A percentile compares a stretch with the other conserved stretches of the same genome.
These are phyloP conservation scores for Thalia dealbata DNA, from an alignment of 176 grass and related monocot species.

Conservation along the genomic window DNA sequence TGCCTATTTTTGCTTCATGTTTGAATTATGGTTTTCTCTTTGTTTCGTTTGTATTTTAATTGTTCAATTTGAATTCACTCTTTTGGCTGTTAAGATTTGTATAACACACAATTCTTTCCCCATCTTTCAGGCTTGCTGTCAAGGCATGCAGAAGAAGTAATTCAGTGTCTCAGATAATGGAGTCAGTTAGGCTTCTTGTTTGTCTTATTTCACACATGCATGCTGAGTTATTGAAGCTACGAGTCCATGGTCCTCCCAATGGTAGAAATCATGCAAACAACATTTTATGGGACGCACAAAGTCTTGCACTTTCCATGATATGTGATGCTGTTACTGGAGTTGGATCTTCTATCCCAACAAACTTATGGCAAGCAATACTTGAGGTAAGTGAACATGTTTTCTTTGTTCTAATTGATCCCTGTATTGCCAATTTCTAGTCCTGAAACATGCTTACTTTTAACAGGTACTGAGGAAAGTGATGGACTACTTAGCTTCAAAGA, in stretches of 20 bases:
- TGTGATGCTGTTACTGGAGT: slow-evolving; percentile 49
- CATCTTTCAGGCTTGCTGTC: slow-evolving; percentile 37
- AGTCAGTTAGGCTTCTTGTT: slow-evolving; percentile 43
- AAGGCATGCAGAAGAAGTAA: slow-evolving; percentile 47
- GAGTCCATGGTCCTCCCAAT: slow-evolving; percentile 18
- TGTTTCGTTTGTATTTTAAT: too few species aligned
- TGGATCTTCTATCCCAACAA: slow-evolving; percentile 45
- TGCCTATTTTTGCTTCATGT: too few species aligned
- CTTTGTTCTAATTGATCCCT: neutral
- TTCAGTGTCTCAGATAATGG: slow-evolving; percentile 44
- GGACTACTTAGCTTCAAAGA: slow-evolving; percentile 74
- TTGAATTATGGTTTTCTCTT: too few species aligned
- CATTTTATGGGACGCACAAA: slow-evolving; percentile 71
- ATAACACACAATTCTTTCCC: slow-evolving; percentile 7
- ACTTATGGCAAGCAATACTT: slow-evolving; percentile 65
- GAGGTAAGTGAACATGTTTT: slow-evolving; percentile 37
- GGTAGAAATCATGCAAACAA: slow-evolving; percentile 27
- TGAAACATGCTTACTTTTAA: slow-evolving; percentile 11
- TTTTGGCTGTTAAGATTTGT: slow-evolving; percentile 1
- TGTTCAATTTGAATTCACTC: neutral
- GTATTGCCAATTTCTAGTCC: neutral
- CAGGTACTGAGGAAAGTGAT: slow-evolving; percentile 89
- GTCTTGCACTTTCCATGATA: slow-evolving; percentile 57
- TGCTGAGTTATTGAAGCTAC: slow-evolving; percentile 43
- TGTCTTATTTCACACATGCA: slow-evolving; percentile 55